A percentile compares a stretch with the other conserved stretches of the same genome.
Evolutionary conservation across 768 basidiomycete species (phyloP).

Genomic region (Leucosporidium creatinivorum): DNA sequence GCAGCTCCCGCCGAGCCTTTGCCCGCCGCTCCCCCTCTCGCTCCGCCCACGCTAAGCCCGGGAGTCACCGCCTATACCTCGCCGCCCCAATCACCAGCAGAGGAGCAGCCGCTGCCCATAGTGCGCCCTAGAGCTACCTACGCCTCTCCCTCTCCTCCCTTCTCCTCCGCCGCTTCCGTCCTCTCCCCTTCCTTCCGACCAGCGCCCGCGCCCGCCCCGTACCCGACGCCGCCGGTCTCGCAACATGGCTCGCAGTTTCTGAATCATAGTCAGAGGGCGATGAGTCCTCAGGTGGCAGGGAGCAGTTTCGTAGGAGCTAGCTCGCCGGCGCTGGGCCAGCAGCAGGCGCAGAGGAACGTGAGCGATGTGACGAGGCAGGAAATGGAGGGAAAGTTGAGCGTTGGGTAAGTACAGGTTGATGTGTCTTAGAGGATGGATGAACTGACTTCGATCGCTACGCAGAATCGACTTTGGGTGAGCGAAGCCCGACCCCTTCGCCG

Average conservation of each 20-base stretch:
- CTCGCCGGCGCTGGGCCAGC: too few relatives aligned
- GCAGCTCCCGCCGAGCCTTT: too few relatives aligned
- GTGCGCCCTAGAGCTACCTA: background rate
- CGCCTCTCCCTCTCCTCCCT: background rate
- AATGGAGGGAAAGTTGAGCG: background rate
- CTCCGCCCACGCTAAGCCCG: too few relatives aligned
- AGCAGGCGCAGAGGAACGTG: too few relatives aligned
- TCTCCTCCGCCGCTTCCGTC: too few relatives aligned
- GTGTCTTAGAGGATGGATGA: background rate
- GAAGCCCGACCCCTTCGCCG: background rate
- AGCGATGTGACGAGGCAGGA: background rate
- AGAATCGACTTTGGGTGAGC: background rate
- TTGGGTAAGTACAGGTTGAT: background rate
- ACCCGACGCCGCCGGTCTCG: background rate
- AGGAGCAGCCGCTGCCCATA: background rate
- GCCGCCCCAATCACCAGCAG: too few relatives aligned
- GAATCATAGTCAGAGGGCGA: too few relatives aligned
- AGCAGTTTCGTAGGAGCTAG: too few relatives aligned
- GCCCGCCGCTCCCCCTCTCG: too few relatives aligned
- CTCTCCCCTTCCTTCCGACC: background rate
- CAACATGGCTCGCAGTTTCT: too few relatives aligned
- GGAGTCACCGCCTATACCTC: too few relatives aligned
- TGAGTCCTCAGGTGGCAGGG: too few relatives aligned
- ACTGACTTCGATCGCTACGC: background rate
- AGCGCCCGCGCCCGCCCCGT: background rate